These are phyloP conservation scores for Sphaerulina musiva DNA, from an alignment of 2,329 filamentous ascomycete species.

Conservation along the genomic window DNA sequence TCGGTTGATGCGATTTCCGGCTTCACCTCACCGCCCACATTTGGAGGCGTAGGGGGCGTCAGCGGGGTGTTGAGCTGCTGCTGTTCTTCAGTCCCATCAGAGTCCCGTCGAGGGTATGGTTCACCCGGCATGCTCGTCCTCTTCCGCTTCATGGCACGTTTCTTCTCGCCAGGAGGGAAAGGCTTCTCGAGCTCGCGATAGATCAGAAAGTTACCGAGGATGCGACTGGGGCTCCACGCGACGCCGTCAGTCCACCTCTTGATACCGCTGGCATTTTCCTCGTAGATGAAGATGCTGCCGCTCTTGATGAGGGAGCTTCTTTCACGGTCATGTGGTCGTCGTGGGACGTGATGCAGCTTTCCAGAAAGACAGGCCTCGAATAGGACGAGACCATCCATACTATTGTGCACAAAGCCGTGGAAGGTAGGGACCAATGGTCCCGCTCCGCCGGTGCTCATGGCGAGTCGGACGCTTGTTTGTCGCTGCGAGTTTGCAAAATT, in stretches of 20 bases:
- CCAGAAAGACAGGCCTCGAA: constrained; percentile 74
- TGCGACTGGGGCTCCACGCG: constrained; percentile 82
- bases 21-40: constrained; percentile 25
- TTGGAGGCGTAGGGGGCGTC: constrained; percentile 30
- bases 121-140: constrained; percentile 48
- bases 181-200: constrained; percentile 75
- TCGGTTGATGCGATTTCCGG: constrained; percentile 27
- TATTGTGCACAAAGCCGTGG: constrained; percentile 37
- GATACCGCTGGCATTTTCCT: constrained; percentile 83
- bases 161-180: constrained; percentile 78
- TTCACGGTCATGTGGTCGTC: constrained; percentile 81
- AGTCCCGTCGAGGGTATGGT: constrained; percentile 42
- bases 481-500: neutral
- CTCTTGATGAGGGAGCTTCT: constrained; percentile 69
- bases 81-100: constrained; percentile 28
- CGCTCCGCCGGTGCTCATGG: constrained; percentile 34
- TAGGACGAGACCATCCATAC: constrained; percentile 65
- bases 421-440: constrained; percentile 37
- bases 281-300: constrained; percentile 84
- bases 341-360: constrained; percentile 65
- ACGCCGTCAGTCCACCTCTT: constrained; percentile 92
- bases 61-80: constrained; percentile 29
- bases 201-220: constrained; percentile 76
- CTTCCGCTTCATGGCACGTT: constrained; percentile 68
- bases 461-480: constrained; percentile 5